Evolutionary conservation across 2,329 filamentous ascomycete genomes (phyloP), one percentile per base, ranked within the genome.

Genomic region (Nothopassalora personata): DNA sequence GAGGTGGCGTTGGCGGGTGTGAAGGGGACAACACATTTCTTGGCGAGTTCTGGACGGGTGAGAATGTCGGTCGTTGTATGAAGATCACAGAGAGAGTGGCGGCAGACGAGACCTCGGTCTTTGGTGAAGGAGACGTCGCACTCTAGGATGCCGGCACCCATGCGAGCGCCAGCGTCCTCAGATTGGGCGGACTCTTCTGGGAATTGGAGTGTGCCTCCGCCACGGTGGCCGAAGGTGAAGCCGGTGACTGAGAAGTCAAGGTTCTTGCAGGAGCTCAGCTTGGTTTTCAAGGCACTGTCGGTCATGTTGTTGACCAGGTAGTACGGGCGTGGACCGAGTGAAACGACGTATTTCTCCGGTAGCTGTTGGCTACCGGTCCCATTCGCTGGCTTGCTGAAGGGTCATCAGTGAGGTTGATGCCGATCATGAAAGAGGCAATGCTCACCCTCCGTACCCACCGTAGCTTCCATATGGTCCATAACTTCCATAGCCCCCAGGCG

Each of bases 271-370:
- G 56, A 58, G 19, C 45, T 51, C 8, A 58, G 51, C 45, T 58
- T 58, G 18, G 51, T 58, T 43, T 58, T 58, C 43, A 58, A 45
- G 8, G 56, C 27, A 18, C 56, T 27, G 15, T 58, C 56, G 51
- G 56, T 58, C 56, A 58, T 58, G 51, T 58, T 58, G 39, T 58
- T 43, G 31, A 58, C 56, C 13, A 58, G 18, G 56, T 58, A 58
- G 43, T 58, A 58, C n/a, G 56, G 56, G 30, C 56, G 56, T 33
- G 56, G 56, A 11, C 56, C 56, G n/a, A 58, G 51, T 6, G 27
- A 19, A 15, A 51, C 49, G 10, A 30, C 30, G 18, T 51, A 51
- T 18, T 51, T 31, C 49, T 34, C n/a, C n/a, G 47, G 9, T 10
- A 28, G 49, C 15, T 31, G 27, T 10, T 51, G 28, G 3, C 5